Percentiles rank a stretch among this genome's conserved stretches.
Evolutionary conservation across 805 yeast species (phyloP).

Genomic region (Maudiozyma bulderi): DNA sequence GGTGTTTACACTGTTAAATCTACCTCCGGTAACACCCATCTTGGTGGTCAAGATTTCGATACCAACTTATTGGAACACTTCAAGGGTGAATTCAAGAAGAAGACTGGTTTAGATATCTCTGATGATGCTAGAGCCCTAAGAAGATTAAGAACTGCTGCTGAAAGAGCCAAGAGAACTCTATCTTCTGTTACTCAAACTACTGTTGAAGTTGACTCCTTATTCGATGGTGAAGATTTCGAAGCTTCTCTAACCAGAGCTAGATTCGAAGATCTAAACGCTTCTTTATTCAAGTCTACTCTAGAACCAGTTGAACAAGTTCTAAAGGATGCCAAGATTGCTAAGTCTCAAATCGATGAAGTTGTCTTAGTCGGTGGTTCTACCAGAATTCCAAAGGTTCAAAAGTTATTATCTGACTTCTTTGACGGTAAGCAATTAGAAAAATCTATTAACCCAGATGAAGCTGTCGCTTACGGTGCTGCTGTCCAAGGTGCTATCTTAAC

Average conservation of each 20-base stretch:
- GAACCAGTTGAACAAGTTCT: conserved; percentile 93
- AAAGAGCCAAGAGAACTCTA: conserved; percentile 97
- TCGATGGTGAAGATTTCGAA: conserved; percentile 92
- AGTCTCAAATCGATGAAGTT: conserved; percentile 83
- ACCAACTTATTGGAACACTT: conserved; percentile 90
- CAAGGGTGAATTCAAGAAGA: conserved; percentile 90
- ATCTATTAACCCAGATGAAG: conserved; percentile 98
- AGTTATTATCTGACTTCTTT: conserved; percentile 86
- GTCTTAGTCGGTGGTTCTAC: conserved; percentile 98
- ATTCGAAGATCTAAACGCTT: conserved; percentile 92
- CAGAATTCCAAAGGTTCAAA: conserved; percentile 97
- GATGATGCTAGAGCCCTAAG: conserved; percentile 90
- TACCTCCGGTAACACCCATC: conserved; percentile 98
- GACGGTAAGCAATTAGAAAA: conserved; percentile 95
- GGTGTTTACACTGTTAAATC: conserved; percentile 97
- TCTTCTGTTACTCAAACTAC: conserved; percentile 94
- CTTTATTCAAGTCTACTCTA: conserved; percentile 85
- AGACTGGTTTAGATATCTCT: conserved; percentile 85
- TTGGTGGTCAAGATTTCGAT: conserved; percentile 99
- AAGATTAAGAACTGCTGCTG: conserved; percentile 98
- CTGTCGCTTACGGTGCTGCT: conserved; percentile 99
- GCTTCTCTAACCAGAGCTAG: conserved; percentile 94
- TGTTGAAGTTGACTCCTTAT: conserved; percentile 91
- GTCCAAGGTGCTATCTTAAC: conserved; percentile 98
- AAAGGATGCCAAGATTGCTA: conserved; percentile 81